Evolutionary conservation across 352 stramenopile species (phyloP).

Genomic region (Globisporangium perplexum): DNA sequence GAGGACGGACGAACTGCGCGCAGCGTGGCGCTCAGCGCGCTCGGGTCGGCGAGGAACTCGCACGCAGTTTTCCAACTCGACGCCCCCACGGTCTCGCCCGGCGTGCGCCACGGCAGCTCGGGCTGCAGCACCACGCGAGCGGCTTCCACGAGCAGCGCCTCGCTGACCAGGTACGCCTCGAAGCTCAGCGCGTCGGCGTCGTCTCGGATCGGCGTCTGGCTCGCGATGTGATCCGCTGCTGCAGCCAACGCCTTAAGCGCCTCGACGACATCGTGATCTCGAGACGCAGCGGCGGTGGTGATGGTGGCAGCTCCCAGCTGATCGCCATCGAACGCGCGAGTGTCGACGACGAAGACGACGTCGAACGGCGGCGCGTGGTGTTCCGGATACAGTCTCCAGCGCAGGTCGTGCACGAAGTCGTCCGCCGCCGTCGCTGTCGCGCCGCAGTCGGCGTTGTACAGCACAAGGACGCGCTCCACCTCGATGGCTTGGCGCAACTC

Average conservation of each 20-base stretch:
- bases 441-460: constrained; percentile 29
- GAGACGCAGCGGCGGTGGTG: not conserved
- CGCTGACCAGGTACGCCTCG: constrained; percentile 50
- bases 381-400: constrained; percentile 22
- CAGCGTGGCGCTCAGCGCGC: constrained; percentile 19
- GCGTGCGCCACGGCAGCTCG: constrained; percentile 27
- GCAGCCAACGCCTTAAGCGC: constrained; percentile 16
- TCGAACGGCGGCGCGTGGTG: constrained; percentile 21
- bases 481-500: constrained; percentile 14
- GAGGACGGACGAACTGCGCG: constrained; percentile 6
- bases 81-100: constrained; percentile 42
- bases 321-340: not conserved
- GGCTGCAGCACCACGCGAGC: constrained; percentile 36
- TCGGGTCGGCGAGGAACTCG: constrained; percentile 28
- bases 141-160: constrained; percentile 52
- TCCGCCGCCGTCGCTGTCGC: constrained; percentile 22
- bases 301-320: not conserved
- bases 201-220: constrained; percentile 6
- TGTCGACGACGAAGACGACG: constrained; percentile 14
- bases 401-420: constrained; percentile 24
- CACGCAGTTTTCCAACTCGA: constrained; percentile 51
- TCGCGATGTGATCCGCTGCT: constrained; percentile 14
- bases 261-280: constrained; percentile 22
- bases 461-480: constrained; percentile 18
- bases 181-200: constrained; percentile 18